Conservation (phyloP, 1,139 yeast genomes). For the Saccharomycopsis hybrid region DNA sequence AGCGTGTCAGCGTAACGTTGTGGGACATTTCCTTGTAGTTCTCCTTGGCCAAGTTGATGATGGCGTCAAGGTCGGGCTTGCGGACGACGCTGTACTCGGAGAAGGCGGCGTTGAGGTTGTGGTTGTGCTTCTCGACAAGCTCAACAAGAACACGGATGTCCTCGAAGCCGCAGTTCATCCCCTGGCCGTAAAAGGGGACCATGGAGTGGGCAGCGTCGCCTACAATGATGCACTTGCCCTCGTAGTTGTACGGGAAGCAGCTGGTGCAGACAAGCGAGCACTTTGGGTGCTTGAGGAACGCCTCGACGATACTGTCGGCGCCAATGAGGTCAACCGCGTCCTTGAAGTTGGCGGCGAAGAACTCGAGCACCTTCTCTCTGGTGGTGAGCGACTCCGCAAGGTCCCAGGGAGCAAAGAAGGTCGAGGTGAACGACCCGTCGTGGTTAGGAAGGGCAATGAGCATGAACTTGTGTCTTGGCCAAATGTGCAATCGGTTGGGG, state of each 20-base stretch:
- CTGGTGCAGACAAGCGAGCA: constrained; percentile 68
- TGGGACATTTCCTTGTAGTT: constrained; percentile 88
- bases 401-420: constrained; percentile 82
- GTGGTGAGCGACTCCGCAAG: constrained; percentile 49
- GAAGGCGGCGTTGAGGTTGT: constrained; percentile 48
- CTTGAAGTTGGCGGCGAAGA: constrained; percentile 58
- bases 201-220: constrained; percentile 96
- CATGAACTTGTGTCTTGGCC: constrained; percentile 90
- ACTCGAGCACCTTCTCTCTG: constrained; percentile 40
- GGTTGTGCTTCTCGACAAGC: constrained; percentile 39
- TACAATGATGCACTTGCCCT: constrained; percentile 59
- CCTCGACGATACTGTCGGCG: constrained; percentile 41
- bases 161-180: constrained; percentile 95
- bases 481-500: constrained; percentile 79
- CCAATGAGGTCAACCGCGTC: constrained; percentile 74
- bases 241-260: constrained; percentile 63
- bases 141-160: constrained; percentile 68
- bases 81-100: constrained; percentile 50
- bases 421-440: constrained; percentile 85
- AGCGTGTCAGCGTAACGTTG: constrained; percentile 61
- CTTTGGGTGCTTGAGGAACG: constrained; percentile 58
- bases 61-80: constrained; percentile 63
- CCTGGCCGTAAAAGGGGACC: constrained; percentile 98
- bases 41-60: constrained; percentile 69
- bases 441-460: constrained; percentile 80